phyloP scores from a whole-genome alignment of 2,329 filamentous ascomycete species.

The Sphaerulina vaccinii region DNA sequence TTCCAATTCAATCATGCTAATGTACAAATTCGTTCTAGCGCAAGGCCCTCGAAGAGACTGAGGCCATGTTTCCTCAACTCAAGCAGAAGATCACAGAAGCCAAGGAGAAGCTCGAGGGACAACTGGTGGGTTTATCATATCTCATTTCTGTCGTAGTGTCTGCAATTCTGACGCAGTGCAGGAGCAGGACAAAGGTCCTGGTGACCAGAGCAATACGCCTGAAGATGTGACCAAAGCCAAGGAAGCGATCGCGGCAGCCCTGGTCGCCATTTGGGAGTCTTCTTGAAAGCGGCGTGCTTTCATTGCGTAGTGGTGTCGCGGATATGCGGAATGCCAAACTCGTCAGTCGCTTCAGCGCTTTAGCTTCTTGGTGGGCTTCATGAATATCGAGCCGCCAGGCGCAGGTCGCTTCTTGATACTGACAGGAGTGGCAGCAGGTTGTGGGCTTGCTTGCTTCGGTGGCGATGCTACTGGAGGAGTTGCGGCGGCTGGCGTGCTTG shows the following conservation, averaged over 20 bases:
- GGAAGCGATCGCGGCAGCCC: slow-evolving; percentile 43
- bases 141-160: neutral
- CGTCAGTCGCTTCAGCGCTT: neutral
- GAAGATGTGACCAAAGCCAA: slow-evolving; percentile 49
- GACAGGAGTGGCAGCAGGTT: too few species aligned
- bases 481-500: neutral
- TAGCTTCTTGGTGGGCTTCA: slow-evolving; percentile 24
- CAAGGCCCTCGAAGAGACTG: slow-evolving; percentile 82
- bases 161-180: slow-evolving; percentile 25
- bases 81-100: slow-evolving; percentile 69
- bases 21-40: slow-evolving; percentile 51
- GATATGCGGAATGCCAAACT: neutral
- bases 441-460: slow-evolving; percentile 17
- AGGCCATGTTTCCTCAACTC: slow-evolving; percentile 73
- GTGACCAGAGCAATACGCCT: slow-evolving; percentile 37
- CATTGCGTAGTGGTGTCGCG: slow-evolving; percentile 3
- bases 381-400: slow-evolving; percentile 23
- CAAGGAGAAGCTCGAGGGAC: slow-evolving; percentile 69
- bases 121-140: slow-evolving; percentile 61
- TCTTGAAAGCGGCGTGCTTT: slow-evolving; percentile 8
- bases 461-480: slow-evolving; percentile 7
- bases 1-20: slow-evolving; percentile 11
- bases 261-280: slow-evolving; percentile 41
- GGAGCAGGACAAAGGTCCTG: slow-evolving; percentile 44
- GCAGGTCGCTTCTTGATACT: slow-evolving; percentile 27